Percentiles rank a stretch among this genome's conserved stretches.
Conservation (phyloP, 1,139 yeast species). For the Nakaseomyces glabratus region DNA sequence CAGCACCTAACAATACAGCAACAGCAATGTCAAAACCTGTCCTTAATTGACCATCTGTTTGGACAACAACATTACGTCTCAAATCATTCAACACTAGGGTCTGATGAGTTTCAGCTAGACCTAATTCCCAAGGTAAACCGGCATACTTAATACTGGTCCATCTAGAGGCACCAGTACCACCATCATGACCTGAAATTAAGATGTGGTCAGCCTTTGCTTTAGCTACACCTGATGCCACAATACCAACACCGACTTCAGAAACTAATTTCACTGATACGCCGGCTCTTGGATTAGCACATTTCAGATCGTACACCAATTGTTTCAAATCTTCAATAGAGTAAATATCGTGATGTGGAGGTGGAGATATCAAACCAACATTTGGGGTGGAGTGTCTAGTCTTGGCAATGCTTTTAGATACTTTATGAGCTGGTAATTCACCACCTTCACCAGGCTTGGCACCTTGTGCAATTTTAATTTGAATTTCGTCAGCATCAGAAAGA, state of each 20-base stretch:
- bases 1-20: slow-evolving; percentile 95
- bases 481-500: slow-evolving; percentile 91
- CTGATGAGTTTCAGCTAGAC: slow-evolving; percentile 96
- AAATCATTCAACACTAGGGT: slow-evolving; percentile 90
- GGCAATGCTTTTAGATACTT: slow-evolving; percentile 81
- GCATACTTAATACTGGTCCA: slow-evolving; percentile 97
- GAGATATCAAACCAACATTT: slow-evolving; percentile 93
- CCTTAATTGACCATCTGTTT: slow-evolving; percentile 94
- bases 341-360: slow-evolving; percentile 98
- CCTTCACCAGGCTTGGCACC: slow-evolving; percentile 99
- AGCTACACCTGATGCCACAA: slow-evolving; percentile 98
- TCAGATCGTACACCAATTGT: slow-evolving; percentile 91
- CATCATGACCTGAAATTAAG: slow-evolving; percentile 93
- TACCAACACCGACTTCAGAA: slow-evolving; percentile 97
- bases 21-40: slow-evolving; percentile 91
- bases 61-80: slow-evolving; percentile 90
- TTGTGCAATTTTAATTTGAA: slow-evolving; percentile 98
- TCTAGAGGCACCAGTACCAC: slow-evolving; percentile 99
- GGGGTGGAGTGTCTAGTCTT: slow-evolving; percentile 95
- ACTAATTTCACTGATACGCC: slow-evolving; percentile 94
- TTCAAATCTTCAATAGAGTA: slow-evolving; percentile 96
- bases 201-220: slow-evolving; percentile 97
- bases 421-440: slow-evolving; percentile 96
- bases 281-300: slow-evolving; percentile 95
- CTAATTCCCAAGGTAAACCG: slow-evolving; percentile 98